Evolutionary conservation across 768 basidiomycete species (phyloP), one percentile per base, ranked within the genome.

Genomic region (Baorangia bicolor): DNA sequence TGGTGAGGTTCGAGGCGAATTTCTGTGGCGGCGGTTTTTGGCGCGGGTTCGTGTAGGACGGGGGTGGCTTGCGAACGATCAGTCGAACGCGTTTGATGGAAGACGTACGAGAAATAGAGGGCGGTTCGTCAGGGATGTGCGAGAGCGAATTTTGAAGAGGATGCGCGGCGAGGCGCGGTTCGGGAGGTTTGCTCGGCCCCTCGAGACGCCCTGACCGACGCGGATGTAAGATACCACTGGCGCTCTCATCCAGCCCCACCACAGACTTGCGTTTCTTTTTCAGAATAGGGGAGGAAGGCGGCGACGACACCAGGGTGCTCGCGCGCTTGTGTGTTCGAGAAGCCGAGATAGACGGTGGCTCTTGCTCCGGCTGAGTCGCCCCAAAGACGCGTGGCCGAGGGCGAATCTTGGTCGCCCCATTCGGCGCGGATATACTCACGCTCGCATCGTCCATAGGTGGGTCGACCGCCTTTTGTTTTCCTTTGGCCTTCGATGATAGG

Each of bases 21-120:
- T 74, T 74, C 0, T 85, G 73, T 0, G 73, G 71, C 0, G 80
- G 76, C 1, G 90, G 87, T 12, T 76, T 76, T 65, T 97, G 94
- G 13, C 66, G 67, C 0, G 88, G 92, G 68, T 87, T 81, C 13
- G 91, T 82, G 40, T 84, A 74, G 2, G 74, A 65, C 3, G 83
- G 83, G 1, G 80, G 78, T 8, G 89, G 90, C 13, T 75, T 75
- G 37, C 86, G 81, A 14, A 92, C 86, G 44, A 90, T 79, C 53
- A 88, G 75, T 6, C 69, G 82, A 45, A 91, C 77, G 49, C 90
- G 83, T 66, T 81, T 85, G 54, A 90, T 78, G 30, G 65, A 66
- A 0, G 67, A 56, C 21, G 57, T 57, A 27, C 58, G 62, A 3
- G 64, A 50, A 10, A 65, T n/a, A 4, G 49, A 51, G 1, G 53